A percentile compares a stretch with the other conserved stretches of the same genome.
Conservation (phyloP, 371 early-diverging fungal genomes). For the Mortierella sp. region DNA sequence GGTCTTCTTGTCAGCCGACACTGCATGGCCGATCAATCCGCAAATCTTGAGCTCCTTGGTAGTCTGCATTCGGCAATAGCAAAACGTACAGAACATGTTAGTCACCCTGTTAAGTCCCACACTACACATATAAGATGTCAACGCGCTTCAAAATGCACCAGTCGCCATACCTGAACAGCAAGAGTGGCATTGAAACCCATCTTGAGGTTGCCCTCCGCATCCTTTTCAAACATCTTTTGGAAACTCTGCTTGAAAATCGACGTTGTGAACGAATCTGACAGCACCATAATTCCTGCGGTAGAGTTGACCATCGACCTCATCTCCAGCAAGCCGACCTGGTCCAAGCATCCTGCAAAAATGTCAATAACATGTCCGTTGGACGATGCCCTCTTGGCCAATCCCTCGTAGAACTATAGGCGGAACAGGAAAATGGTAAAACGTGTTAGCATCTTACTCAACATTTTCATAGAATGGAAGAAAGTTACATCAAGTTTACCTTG, state of each 20-base stretch:
- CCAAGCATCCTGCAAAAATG: conserved; percentile 94
- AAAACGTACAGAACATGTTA: neutral
- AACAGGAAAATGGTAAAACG: neutral
- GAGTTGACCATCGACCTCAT: conserved; percentile 96
- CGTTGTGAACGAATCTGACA: conserved; percentile 97
- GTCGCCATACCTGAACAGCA: conserved; percentile 83
- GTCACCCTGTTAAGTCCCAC: no score
- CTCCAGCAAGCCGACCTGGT: conserved; percentile 97
- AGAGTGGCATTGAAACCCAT: conserved; percentile 99
- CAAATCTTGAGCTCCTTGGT: conserved; percentile 95
- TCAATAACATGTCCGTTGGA: conserved; percentile 89
- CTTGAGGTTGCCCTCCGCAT: conserved; percentile 87
- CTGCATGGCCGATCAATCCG: conserved; percentile 96
- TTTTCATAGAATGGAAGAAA: no score
- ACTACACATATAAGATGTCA: neutral
- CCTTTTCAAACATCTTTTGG: conserved; percentile 93
- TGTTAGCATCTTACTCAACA: neutral
- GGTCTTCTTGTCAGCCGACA: conserved; percentile 91
- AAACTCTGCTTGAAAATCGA: conserved; percentile 97
- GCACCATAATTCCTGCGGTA: conserved; percentile 97
- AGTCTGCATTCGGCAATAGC: conserved; percentile 66
- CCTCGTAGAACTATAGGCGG: conserved; percentile 95
- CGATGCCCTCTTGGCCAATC: conserved; percentile 89
- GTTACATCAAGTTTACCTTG: conserved; percentile 70
- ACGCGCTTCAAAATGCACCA: neutral